phyloP scores from a whole-genome alignment of 257 asterid genomes.

The Solanum acaule region DNA sequence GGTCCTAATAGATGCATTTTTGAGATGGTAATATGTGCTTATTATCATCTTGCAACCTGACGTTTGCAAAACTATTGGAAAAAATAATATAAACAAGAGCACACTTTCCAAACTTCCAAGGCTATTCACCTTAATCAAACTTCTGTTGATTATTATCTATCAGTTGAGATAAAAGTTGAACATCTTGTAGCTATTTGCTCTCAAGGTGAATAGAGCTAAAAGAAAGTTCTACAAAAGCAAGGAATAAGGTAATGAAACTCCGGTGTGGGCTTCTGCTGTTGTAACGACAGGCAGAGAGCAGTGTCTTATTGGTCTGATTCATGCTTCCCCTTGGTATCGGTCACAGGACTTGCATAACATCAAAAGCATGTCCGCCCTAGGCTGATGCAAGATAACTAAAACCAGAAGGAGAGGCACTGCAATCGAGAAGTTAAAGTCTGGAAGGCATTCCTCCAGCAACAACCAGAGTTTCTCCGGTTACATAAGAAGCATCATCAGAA shows the following conservation, averaged over 20 bases:
- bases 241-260: not conserved
- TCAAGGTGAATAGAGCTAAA: not conserved
- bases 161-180: not conserved
- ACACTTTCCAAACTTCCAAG: not conserved
- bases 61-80: not conserved
- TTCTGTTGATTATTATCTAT: not conserved
- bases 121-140: not conserved
- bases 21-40: not conserved
- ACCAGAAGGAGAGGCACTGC: not conserved
- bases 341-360: too few relatives aligned
- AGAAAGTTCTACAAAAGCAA: not conserved
- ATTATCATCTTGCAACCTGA: not conserved
- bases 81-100: not conserved
- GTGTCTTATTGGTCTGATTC: not conserved
- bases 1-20: not conserved
- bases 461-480: slow-evolving; percentile 75
- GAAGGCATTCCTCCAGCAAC: slow-evolving; percentile 87
- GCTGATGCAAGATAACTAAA: not conserved
- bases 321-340: not conserved
- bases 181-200: not conserved
- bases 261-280: too few relatives aligned
- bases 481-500: slow-evolving; percentile 77
- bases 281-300: not conserved
- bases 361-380: not conserved
- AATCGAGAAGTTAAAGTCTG: slow-evolving; percentile 36